These are phyloP conservation scores for Terfezia boudieri DNA, from an alignment of 495 filamentous ascomycete species.

Conservation along the genomic window DNA sequence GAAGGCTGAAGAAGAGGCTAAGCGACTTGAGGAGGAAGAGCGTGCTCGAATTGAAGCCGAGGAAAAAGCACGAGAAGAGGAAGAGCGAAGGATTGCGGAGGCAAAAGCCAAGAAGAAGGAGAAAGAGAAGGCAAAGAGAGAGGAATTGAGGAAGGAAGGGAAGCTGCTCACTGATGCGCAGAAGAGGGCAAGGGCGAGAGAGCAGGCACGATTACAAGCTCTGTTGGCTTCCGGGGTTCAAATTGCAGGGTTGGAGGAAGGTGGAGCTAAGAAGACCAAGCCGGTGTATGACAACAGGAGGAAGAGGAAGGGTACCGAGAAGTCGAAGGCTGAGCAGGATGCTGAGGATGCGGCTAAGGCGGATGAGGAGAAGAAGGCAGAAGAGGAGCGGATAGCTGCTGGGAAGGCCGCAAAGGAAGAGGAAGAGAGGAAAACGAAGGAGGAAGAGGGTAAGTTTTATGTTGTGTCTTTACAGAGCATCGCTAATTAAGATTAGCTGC, in stretches of 20 bases:
- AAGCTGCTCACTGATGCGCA: conserved; percentile 90
- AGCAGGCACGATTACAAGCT: conserved; percentile 76
- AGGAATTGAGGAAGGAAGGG: conserved; percentile 85
- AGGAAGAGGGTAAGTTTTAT: conserved; percentile 26
- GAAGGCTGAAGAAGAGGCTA: conserved; percentile 53
- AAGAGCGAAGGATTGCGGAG: conserved; percentile 58
- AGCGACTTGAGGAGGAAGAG: conserved; percentile 44
- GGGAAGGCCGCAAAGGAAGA: conserved; percentile 41
- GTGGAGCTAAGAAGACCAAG: conserved; percentile 46
- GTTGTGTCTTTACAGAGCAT: conserved; percentile 8
- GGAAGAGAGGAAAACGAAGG: conserved; percentile 17
- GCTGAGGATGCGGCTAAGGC: conserved; percentile 39
- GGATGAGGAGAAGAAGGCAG: conserved; percentile 46
- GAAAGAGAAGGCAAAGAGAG: conserved; percentile 85
- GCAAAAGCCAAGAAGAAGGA: conserved; percentile 65
- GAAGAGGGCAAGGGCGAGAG: conserved; percentile 58
- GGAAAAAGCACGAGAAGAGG: conserved; percentile 36
- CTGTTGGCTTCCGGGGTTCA: conserved; percentile 75
- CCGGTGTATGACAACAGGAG: conserved; percentile 47
- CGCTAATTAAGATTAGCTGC: conserved; percentile 26
- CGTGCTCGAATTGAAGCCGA: conserved; percentile 49
- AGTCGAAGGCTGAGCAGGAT: conserved; percentile 40
- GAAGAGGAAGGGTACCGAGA: conserved; percentile 49
- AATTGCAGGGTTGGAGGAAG: conserved; percentile 48
- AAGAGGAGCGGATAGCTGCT: conserved; percentile 43